Conservation (phyloP, 768 basidiomycete genomes). For the Steccherinum ochraceum region DNA sequence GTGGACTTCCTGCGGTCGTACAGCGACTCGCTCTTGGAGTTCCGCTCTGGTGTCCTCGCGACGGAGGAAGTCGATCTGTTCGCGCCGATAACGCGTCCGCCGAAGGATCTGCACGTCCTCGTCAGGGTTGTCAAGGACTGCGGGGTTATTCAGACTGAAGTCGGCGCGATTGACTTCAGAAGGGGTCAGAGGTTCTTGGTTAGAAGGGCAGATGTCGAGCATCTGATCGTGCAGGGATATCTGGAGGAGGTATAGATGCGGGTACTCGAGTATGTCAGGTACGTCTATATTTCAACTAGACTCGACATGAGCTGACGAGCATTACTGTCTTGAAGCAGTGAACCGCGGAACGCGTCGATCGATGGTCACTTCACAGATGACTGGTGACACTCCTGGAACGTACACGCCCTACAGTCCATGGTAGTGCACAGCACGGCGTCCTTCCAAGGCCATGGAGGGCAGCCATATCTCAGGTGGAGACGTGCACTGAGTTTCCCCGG, state of each 20-base stretch:
- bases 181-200: slow-evolving; percentile 90
- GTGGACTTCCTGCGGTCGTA: slow-evolving; percentile 84
- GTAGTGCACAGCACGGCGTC: too few species aligned
- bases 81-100: slow-evolving; percentile 74
- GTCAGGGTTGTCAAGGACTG: slow-evolving; percentile 87
- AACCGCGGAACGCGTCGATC: too few species aligned
- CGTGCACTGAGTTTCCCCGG: too few species aligned
- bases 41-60: slow-evolving; percentile 52
- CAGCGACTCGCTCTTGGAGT: slow-evolving; percentile 73
- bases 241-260: slow-evolving; percentile 79
- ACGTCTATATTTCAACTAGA: too few species aligned
- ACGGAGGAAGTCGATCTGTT: slow-evolving; percentile 85
- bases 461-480: too few species aligned
- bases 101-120: slow-evolving; percentile 83
- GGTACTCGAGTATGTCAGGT: too few species aligned
- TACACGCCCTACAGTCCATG: too few species aligned
- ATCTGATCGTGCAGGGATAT: slow-evolving; percentile 90
- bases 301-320: too few species aligned
- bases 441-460: too few species aligned
- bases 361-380: too few species aligned
- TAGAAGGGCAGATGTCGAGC: slow-evolving; percentile 83
- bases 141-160: slow-evolving; percentile 87
- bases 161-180: slow-evolving; percentile 85
- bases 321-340: too few species aligned
- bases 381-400: too few species aligned